Evolutionary conservation across 192 early-diverging fungal genomes (phyloP).

Genomic region (Coemansia sp.): DNA sequence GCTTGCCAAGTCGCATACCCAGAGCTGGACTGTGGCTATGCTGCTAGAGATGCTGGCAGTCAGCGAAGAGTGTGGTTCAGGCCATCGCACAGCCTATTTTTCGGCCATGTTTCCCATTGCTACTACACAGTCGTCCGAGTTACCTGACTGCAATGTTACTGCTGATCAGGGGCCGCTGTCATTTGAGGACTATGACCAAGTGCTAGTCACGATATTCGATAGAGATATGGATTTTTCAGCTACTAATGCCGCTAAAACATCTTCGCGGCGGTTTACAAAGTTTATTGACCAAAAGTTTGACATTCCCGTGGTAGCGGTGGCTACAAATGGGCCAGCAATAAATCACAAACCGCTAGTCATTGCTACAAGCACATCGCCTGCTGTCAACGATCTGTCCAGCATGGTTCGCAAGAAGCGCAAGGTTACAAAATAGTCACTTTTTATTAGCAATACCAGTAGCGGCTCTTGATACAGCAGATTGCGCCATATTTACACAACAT

Average conservation of each 20-base stretch:
- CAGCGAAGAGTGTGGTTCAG: slow-evolving; percentile 73
- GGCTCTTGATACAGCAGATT: too few species aligned
- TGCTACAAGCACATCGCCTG: not conserved
- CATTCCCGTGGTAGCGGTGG: slow-evolving; percentile 5
- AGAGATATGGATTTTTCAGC: slow-evolving; percentile 42
- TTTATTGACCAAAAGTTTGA: slow-evolving; percentile 13
- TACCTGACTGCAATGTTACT: not conserved
- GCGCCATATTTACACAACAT: too few species aligned
- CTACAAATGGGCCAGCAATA: slow-evolving; percentile 16
- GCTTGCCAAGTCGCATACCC: slow-evolving; percentile 30
- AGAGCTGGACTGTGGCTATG: slow-evolving; percentile 52
- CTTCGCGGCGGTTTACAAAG: slow-evolving; percentile 19
- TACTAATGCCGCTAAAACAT: slow-evolving; percentile 9
- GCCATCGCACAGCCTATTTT: slow-evolving; percentile 70
- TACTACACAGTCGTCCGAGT: not conserved
- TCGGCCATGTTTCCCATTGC: slow-evolving; percentile 20
- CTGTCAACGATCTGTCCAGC: slow-evolving; percentile 38
- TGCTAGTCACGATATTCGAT: slow-evolving; percentile 38
- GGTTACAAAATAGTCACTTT: not conserved
- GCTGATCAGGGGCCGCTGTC: slow-evolving; percentile 28
- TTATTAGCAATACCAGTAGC: too few species aligned
- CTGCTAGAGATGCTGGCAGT: slow-evolving; percentile 69
- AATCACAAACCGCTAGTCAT: not conserved
- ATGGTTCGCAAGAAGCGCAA: slow-evolving; percentile 48
- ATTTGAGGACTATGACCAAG: slow-evolving; percentile 31